Evolutionary conservation across 768 basidiomycete genomes (phyloP), one percentile per base, ranked within the genome.

Genomic region (Suillus discolor): DNA sequence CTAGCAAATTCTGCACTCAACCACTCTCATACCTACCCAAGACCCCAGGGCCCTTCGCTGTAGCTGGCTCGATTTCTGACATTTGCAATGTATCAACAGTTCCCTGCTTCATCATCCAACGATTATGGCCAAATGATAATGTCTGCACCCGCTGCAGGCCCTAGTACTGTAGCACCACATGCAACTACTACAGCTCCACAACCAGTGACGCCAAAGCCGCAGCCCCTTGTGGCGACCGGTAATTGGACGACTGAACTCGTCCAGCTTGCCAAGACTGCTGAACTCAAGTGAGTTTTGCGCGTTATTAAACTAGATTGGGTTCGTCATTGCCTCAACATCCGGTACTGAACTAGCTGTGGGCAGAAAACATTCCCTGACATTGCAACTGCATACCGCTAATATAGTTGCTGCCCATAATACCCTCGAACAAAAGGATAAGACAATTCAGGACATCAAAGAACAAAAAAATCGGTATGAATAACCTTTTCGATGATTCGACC

Each of bases 241-340:
- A 92, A 94, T 75, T 94, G 93, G 93, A 93, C 91, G 34, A 90
- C 89, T 70, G 91, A 93, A 76, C 83, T 94, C 51, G 89, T 94
- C 39, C 91, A 94, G 62, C 83, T 94, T 13, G 93, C 93, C 7
- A 94, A 92, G 79, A 92, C 91, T 1, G 93, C 93, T 11, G 93
- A 94, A 74, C 83, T 94, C 72, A 94, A 94, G 93, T 94, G 75
- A 70, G 91, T 85, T 7, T 28, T 4, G 57, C 39, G 34, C 45
- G 34, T 60, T 45, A 57, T 55, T 49, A 28, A 57, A 11, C 39
- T 28, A 23, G 15, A 28, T 62, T 12, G 28, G 55, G 49, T 57
- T 63, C 51, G 64, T 66, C 63, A 63, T 34, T 11, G 57, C 53
- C 69, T 69, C 70, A 68, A 61, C 31, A 57, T 31, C 23, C 16